These are phyloP conservation scores for Dimargaris cristalligena DNA, from an alignment of 192 early-diverging fungal genomes.

Conservation along the genomic window DNA sequence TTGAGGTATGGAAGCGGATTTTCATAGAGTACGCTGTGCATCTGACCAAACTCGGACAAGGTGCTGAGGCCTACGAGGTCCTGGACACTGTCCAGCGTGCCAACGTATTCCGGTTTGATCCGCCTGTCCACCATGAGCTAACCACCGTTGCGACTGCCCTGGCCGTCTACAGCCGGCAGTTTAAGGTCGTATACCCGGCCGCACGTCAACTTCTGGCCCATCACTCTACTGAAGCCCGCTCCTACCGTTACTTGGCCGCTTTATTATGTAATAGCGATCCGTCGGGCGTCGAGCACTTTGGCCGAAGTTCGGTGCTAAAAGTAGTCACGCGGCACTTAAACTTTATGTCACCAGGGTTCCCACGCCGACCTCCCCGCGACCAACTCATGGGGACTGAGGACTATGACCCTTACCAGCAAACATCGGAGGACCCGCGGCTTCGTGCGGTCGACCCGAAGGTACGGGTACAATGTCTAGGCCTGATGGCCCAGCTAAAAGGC, in stretches of 20 bases:
- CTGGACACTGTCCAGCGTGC: constrained; percentile 20
- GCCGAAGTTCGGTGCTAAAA: no score
- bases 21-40: constrained; percentile 24
- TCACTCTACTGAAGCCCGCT: neutral
- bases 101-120: constrained; percentile 18
- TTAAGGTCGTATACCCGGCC: constrained; percentile 14
- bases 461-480: neutral
- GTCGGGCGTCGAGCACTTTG: no score
- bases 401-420: no score
- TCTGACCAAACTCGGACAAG: constrained; percentile 14
- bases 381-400: no score
- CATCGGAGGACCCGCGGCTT: no score
- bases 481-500: neutral
- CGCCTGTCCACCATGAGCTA: constrained; percentile 12
- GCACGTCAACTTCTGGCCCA: neutral
- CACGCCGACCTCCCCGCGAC: no score
- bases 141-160: constrained; percentile 16
- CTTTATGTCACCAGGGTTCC: no score
- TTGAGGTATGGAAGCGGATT: constrained; percentile 24
- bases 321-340: neutral
- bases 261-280: no score
- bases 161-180: constrained; percentile 10
- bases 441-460: no score
- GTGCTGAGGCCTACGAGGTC: constrained; percentile 15
- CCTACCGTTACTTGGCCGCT: neutral